These are phyloP conservation scores for Leccinum boreale DNA, from an alignment of 768 basidiomycete species.

Conservation along the genomic window DNA sequence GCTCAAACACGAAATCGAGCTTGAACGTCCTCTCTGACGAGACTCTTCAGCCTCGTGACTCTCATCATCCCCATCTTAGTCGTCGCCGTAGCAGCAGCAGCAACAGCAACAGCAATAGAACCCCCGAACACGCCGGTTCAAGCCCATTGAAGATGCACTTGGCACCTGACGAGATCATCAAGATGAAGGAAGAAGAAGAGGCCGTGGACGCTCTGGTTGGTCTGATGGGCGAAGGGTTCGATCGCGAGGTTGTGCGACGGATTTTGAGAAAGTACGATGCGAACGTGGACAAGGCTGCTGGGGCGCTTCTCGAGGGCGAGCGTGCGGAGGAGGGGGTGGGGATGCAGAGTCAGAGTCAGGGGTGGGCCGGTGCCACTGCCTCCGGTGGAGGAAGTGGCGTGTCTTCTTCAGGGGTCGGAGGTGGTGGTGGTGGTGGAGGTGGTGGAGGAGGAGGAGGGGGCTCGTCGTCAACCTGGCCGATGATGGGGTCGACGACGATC, in stretches of 20 bases:
- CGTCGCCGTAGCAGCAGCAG: not conserved
- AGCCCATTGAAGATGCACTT: slow-evolving; percentile 14
- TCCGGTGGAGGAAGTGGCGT: not conserved
- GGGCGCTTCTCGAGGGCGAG: slow-evolving; percentile 53
- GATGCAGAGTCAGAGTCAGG: slow-evolving; percentile 12
- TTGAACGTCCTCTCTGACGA: not conserved
- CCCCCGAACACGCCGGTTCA: not conserved
- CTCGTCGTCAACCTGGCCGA: slow-evolving; percentile 3
- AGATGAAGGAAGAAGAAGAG: slow-evolving; percentile 25
- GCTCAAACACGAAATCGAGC: not conserved
- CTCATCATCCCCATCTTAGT: not conserved
- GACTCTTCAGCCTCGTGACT: not conserved
- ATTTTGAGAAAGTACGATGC: slow-evolving; percentile 60
- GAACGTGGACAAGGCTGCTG: slow-evolving; percentile 53
- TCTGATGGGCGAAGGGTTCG: slow-evolving; percentile 40
- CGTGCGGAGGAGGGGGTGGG: slow-evolving; percentile 33
- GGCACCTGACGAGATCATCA: slow-evolving; percentile 15
- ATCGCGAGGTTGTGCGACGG: slow-evolving; percentile 47
- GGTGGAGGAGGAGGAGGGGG: not conserved
- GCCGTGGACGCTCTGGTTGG: slow-evolving; percentile 32
- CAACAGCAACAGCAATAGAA: not conserved
- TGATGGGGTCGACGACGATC: not conserved
- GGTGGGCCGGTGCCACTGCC: slow-evolving; percentile 3
- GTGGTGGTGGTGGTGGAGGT: not conserved
- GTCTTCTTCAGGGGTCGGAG: not conserved